A percentile compares a stretch with the other conserved stretches of the same genome.
phyloP scores from a whole-genome alignment of 208 protist genomes.

The Endotrypanum monterogeii region DNA sequence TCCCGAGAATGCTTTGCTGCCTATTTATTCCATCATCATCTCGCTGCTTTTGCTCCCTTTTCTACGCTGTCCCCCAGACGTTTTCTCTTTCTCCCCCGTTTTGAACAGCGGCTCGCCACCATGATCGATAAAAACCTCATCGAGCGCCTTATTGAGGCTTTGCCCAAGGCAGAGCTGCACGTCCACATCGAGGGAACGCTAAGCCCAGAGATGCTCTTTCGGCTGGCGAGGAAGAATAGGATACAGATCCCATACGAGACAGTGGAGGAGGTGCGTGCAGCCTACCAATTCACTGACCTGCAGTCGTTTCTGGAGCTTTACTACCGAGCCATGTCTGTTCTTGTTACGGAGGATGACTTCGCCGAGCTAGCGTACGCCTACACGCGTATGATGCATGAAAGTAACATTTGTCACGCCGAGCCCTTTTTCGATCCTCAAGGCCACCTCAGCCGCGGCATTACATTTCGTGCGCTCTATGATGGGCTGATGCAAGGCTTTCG shows the following conservation, averaged over 20 bases:
- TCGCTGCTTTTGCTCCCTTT: no score
- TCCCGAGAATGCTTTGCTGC: background rate
- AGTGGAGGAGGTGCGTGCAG: slow-evolving; percentile 40
- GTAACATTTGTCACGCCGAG: slow-evolving; percentile 45
- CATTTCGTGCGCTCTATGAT: slow-evolving; percentile 46
- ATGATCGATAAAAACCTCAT: slow-evolving; percentile 21
- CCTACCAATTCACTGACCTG: slow-evolving; percentile 56
- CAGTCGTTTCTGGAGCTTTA: slow-evolving; percentile 67
- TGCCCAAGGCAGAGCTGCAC: slow-evolving; percentile 70
- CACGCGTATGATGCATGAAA: slow-evolving; percentile 34
- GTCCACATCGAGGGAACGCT: slow-evolving; percentile 65
- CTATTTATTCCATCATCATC: background rate
- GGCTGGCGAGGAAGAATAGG: slow-evolving; percentile 40
- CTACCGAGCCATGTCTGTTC: slow-evolving; percentile 50
- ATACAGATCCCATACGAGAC: slow-evolving; percentile 39
- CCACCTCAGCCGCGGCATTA: slow-evolving; percentile 42
- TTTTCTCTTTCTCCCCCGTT: no score
- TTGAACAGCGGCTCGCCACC: background rate
- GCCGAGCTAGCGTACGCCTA: slow-evolving; percentile 51
- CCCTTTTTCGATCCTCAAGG: slow-evolving; percentile 64
- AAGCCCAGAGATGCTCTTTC: slow-evolving; percentile 56
- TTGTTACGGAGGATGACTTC: slow-evolving; percentile 56
- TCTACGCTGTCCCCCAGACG: background rate
- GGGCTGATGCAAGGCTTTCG: slow-evolving; percentile 40
- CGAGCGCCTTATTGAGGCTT: slow-evolving; percentile 27